These are phyloP conservation scores for Ogataea wickerhamii DNA, from an alignment of 805 yeast genomes.

Conservation along the genomic window DNA sequence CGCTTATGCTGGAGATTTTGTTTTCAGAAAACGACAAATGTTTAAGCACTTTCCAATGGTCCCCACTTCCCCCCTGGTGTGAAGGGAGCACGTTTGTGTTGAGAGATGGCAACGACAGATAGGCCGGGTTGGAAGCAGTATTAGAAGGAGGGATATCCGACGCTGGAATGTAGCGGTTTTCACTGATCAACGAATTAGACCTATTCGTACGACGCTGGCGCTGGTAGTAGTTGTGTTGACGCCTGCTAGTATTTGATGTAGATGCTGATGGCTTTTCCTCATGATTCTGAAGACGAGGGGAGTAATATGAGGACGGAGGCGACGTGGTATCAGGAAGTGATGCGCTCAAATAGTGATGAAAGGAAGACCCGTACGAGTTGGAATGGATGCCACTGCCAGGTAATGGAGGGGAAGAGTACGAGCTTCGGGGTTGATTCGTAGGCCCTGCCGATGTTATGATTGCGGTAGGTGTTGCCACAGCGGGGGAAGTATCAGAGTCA, in stretches of 20 bases:
- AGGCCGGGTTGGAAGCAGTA: slow-evolving; percentile 1
- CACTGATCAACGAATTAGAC: slow-evolving; percentile 12
- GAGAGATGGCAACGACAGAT: not conserved
- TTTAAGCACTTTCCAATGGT: slow-evolving; percentile 36
- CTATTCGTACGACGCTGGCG: slow-evolving; percentile 15
- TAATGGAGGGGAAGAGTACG: slow-evolving; percentile 20
- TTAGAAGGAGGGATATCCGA: slow-evolving; percentile 2
- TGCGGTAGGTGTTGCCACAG: slow-evolving; percentile 16
- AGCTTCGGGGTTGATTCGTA: slow-evolving; percentile 14
- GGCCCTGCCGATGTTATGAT: slow-evolving; percentile 25
- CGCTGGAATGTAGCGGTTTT: slow-evolving; percentile 7
- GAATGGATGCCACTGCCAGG: slow-evolving; percentile 9
- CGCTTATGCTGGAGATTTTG: slow-evolving; percentile 31
- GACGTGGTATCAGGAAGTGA: slow-evolving; percentile 25
- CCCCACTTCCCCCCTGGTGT: slow-evolving; percentile 1
- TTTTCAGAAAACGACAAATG: slow-evolving; percentile 41
- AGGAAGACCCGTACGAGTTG: slow-evolving; percentile 19
- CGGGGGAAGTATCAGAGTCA: slow-evolving; percentile 17
- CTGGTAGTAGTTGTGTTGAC: slow-evolving; percentile 26
- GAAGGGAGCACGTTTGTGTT: not conserved
- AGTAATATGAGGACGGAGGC: slow-evolving; percentile 17
- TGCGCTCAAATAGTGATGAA: slow-evolving; percentile 25
- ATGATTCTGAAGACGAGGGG: slow-evolving; percentile 13
- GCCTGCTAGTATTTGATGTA: slow-evolving; percentile 17
- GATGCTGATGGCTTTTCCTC: slow-evolving; percentile 16